Percentiles rank a stretch among this genome's conserved stretches.
Conservation (phyloP, 225 moss, liverwort and hornwort genomes). For the Thuidium tamariscinum region DNA sequence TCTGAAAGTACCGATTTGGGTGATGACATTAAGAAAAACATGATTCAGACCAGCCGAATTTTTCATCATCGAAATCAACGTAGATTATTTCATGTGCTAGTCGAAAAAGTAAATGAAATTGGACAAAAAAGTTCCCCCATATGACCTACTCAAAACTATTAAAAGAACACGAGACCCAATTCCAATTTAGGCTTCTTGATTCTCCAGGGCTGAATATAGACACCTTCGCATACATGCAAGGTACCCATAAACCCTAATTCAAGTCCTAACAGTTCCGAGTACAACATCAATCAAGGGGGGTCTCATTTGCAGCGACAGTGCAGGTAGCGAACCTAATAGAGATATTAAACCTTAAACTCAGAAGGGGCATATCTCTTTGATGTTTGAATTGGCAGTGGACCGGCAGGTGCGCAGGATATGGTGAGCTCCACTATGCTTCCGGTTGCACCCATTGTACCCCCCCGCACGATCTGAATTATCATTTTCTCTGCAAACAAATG, state of each 20-base stretch:
- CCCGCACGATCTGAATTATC: neutral
- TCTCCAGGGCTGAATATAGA: neutral
- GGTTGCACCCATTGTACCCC: neutral
- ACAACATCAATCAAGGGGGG: neutral
- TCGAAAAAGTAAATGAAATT: neutral
- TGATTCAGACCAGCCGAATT: neutral
- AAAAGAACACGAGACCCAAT: neutral
- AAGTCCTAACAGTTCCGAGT: neutral
- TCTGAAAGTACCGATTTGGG: neutral
- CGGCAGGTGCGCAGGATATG: neutral
- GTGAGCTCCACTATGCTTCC: neutral
- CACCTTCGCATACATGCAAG: neutral
- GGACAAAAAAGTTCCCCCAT: no score
- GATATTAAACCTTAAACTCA: no score
- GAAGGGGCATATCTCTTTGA: neutral
- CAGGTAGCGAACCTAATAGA: neutral
- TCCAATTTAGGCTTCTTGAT: neutral
- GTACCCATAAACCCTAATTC: neutral
- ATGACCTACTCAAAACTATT: neutral
- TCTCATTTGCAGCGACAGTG: neutral
- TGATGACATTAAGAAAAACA: neutral
- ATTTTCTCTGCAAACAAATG: neutral
- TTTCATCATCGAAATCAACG: neutral
- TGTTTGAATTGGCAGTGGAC: neutral
- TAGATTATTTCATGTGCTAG: no score